phyloP scores from a whole-genome alignment of 192 early-diverging fungal species.

The Rhizoclosmatium sp. region DNA sequence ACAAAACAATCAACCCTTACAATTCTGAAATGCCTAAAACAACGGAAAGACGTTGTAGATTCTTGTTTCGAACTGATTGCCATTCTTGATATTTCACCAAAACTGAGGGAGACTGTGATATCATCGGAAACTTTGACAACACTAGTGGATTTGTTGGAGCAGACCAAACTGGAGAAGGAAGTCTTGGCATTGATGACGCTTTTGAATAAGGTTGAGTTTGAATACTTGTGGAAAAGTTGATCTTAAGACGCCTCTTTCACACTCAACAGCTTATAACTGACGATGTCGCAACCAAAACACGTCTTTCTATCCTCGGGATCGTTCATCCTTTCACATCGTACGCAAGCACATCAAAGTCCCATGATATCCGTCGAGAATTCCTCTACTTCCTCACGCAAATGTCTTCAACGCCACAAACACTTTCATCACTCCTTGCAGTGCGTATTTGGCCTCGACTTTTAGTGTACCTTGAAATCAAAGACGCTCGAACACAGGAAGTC shows the following conservation, averaged over 20 bases:
- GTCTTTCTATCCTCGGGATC: neutral
- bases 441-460: neutral
- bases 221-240: neutral
- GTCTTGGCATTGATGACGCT: conserved; percentile 14
- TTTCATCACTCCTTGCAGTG: neutral
- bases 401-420: neutral
- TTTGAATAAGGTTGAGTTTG: conserved; percentile 7
- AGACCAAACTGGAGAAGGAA: neutral
- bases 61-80: conserved; percentile 24
- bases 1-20: neutral
- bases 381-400: conserved; percentile 9
- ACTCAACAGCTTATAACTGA: neutral
- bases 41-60: neutral
- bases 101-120: neutral
- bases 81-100: conserved; percentile 19
- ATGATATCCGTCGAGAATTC: conserved; percentile 20
- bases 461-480: neutral
- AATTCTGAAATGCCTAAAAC: neutral
- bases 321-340: neutral
- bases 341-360: neutral
- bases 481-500: conserved; percentile 18
- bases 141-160: neutral
- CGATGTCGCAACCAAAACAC: conserved; percentile 1
- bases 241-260: neutral
- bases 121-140: neutral